Evolutionary conservation across 2,329 filamentous ascomycete genomes (phyloP).

Genomic region (Penicillium sp.): DNA sequence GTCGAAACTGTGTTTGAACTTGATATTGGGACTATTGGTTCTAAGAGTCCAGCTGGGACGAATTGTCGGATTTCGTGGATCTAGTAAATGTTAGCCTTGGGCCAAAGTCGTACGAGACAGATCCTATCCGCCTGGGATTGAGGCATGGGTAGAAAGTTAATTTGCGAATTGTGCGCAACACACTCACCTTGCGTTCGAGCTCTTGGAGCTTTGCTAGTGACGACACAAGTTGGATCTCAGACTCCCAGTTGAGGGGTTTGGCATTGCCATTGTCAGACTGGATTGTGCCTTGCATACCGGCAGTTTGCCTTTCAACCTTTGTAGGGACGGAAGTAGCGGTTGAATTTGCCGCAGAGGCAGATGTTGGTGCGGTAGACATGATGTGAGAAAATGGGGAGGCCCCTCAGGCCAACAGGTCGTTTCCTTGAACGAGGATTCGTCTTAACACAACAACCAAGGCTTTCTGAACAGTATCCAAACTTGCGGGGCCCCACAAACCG

Average conservation of each 20-base stretch:
- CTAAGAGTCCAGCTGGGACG: slow-evolving; percentile 42
- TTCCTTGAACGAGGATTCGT: too few species aligned
- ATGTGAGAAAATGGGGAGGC: background rate
- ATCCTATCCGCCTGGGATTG: background rate
- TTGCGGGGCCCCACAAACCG: background rate
- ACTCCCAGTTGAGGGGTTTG: slow-evolving; percentile 24
- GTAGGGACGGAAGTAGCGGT: background rate
- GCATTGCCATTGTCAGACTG: background rate
- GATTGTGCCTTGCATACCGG: background rate
- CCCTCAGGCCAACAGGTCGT: background rate
- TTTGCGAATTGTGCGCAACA: background rate
- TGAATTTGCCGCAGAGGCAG: background rate
- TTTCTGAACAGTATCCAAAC: background rate
- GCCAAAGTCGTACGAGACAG: background rate
- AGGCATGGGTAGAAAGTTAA: background rate
- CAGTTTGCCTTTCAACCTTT: background rate
- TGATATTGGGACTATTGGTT: slow-evolving; percentile 41
- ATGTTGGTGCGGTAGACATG: slow-evolving; percentile 5
- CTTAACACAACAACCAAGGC: background rate
- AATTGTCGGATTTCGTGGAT: slow-evolving; percentile 45
- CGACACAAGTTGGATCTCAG: slow-evolving; percentile 40
- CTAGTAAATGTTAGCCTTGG: slow-evolving; percentile 24
- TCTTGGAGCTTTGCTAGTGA: slow-evolving; percentile 44
- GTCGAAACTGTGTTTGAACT: slow-evolving; percentile 28
- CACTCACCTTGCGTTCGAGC: slow-evolving; percentile 34